phyloP scores from a whole-genome alignment of 2,329 filamentous ascomycete genomes.

The Penicillium sp. region DNA sequence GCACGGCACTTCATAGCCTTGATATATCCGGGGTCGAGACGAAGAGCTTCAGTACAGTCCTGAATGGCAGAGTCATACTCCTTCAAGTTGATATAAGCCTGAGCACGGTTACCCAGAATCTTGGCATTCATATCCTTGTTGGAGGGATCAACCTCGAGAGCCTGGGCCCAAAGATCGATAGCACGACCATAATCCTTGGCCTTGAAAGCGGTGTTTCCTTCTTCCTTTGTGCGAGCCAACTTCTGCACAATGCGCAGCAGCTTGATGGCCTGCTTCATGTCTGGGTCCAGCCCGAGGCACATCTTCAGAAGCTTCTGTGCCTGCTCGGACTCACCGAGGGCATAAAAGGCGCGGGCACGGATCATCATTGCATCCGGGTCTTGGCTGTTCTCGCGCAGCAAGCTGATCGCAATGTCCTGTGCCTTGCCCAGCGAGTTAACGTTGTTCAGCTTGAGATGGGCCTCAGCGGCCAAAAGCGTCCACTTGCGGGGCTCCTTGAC shows the following conservation, averaged over 20 bases:
- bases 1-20: constrained; percentile 95
- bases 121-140: constrained; percentile 96
- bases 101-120: constrained; percentile 87
- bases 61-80: constrained; percentile 76
- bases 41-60: constrained; percentile 82
- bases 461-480: constrained; percentile 88
- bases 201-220: constrained; percentile 91
- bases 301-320: constrained; percentile 89
- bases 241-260: constrained; percentile 88
- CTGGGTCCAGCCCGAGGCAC: constrained; percentile 85
- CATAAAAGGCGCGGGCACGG: constrained; percentile 81
- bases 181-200: constrained; percentile 74
- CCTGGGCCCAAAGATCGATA: constrained; percentile 78
- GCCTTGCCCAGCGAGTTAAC: constrained; percentile 86
- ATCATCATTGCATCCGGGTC: constrained; percentile 93
- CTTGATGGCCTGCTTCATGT: constrained; percentile 84
- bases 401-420: constrained; percentile 84
- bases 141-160: constrained; percentile 77
- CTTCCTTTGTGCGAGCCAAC: constrained; percentile 88
- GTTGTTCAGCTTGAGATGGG: constrained; percentile 88
- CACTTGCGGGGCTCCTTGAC: constrained; percentile 85
- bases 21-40: constrained; percentile 77
- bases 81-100: constrained; percentile 77
- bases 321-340: constrained; percentile 92
- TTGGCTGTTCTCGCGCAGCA: constrained; percentile 81